These are phyloP conservation scores for Bipolaris cookei DNA, from an alignment of 2,329 filamentous ascomycete genomes.

Conservation along the genomic window DNA sequence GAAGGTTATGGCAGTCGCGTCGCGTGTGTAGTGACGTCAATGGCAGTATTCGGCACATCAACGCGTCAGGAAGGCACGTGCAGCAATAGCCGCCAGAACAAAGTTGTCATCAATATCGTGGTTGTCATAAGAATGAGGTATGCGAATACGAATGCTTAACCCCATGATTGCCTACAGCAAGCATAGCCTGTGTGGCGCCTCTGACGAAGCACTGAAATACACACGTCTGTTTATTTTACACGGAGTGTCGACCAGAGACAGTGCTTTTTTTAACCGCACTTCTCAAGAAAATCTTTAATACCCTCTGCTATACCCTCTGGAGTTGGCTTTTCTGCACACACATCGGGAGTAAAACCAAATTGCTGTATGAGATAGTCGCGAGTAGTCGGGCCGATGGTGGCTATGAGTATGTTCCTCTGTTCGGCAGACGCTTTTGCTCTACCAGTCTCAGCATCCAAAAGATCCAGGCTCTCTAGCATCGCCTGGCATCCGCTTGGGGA, in stretches of 20 bases:
- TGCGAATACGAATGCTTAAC: not conserved
- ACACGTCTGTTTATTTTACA: not conserved
- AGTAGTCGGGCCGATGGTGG: slow-evolving; percentile 94
- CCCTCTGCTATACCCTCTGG: slow-evolving; percentile 77
- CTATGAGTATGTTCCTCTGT: slow-evolving; percentile 65
- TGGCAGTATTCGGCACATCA: slow-evolving; percentile 9
- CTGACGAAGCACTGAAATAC: not conserved
- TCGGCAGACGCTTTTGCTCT: slow-evolving; percentile 33
- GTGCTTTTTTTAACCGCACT: not conserved
- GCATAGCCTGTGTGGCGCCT: not conserved
- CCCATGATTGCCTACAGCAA: not conserved
- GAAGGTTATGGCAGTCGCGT: slow-evolving; percentile 10
- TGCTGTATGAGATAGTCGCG: slow-evolving; percentile 70
- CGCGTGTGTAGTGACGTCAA: slow-evolving; percentile 19
- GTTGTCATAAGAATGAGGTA: not conserved
- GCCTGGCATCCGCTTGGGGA: slow-evolving; percentile 67
- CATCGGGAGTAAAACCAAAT: slow-evolving; percentile 73
- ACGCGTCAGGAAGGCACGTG: slow-evolving; percentile 20
- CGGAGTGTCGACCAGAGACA: not conserved
- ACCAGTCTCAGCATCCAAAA: slow-evolving; percentile 52
- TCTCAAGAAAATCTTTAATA: slow-evolving; percentile 57
- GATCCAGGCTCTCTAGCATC: slow-evolving; percentile 62
- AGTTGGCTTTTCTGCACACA: slow-evolving; percentile 82
- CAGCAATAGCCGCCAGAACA: not conserved
- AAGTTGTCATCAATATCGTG: not conserved